Evolutionary conservation across 768 basidiomycete genomes (phyloP).

Genomic region (Clitopilus passeckerianus): DNA sequence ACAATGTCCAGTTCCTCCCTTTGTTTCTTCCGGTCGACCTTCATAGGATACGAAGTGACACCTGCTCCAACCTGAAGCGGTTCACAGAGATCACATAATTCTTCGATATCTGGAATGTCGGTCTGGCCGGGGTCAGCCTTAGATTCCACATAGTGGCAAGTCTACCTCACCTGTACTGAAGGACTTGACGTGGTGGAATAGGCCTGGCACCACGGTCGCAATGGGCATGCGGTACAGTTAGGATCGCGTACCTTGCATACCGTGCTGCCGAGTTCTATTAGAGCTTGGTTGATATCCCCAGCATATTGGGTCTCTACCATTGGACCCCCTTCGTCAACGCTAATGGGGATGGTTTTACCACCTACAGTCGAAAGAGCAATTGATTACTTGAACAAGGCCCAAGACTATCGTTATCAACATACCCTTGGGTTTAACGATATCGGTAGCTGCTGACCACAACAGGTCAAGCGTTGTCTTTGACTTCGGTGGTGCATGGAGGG

Average conservation of each 20-base stretch:
- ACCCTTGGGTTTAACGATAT: slow-evolving; percentile 48
- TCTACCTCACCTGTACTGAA: slow-evolving; percentile 1
- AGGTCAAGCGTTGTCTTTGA: slow-evolving; percentile 71
- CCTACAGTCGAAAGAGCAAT: neutral
- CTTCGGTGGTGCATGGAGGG: slow-evolving; percentile 79
- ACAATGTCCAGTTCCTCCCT: slow-evolving; percentile 84
- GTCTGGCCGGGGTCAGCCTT: neutral
- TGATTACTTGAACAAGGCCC: neutral
- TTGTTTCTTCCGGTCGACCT: slow-evolving; percentile 73
- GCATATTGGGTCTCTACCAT: slow-evolving; percentile 35
- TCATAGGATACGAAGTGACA: slow-evolving; percentile 87
- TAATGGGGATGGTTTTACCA: neutral
- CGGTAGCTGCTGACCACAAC: slow-evolving; percentile 76
- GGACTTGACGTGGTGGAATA: slow-evolving; percentile 24
- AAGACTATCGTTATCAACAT: neutral
- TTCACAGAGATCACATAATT: slow-evolving; percentile 65
- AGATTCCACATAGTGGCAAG: neutral
- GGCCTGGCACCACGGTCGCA: slow-evolving; percentile 66
- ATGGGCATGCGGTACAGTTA: slow-evolving; percentile 65
- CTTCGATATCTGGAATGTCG: slow-evolving; percentile 63
- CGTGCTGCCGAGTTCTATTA: slow-evolving; percentile 94
- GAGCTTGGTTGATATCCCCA: slow-evolving; percentile 87
- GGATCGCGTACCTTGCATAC: slow-evolving; percentile 87
- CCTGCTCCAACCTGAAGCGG: slow-evolving; percentile 33
- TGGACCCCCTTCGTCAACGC: neutral